Evolutionary conservation across 1,139 yeast species (phyloP).

Genomic region (Yamadazyma friedrichii): DNA sequence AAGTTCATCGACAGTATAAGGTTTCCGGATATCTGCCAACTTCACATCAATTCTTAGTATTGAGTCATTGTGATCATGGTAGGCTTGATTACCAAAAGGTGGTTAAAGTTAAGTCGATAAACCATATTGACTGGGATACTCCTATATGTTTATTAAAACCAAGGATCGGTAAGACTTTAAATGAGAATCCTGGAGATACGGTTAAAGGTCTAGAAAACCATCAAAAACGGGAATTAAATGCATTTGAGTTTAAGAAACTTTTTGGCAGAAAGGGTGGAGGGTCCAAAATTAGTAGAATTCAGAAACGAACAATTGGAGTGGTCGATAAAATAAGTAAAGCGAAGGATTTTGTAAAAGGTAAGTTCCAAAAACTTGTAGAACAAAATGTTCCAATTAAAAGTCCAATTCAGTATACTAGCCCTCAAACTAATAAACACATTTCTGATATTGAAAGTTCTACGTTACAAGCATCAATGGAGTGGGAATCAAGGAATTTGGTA

Average conservation of each 20-base stretch:
- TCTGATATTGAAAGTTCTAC: conserved; percentile 21
- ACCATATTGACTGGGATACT: conserved; percentile 51
- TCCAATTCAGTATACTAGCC: conserved; percentile 28
- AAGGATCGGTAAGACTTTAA: conserved; percentile 15
- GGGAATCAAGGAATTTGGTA: conserved; percentile 34
- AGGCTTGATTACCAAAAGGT: conserved; percentile 46
- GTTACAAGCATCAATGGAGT: conserved; percentile 24
- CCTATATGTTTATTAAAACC: conserved; percentile 51
- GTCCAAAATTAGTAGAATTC: not conserved
- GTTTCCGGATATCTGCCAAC: conserved; percentile 39
- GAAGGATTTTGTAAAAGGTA: conserved; percentile 14
- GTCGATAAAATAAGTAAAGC: not conserved
- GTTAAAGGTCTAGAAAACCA: conserved; percentile 11
- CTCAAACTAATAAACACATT: conserved; percentile 17
- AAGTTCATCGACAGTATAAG: conserved; percentile 51
- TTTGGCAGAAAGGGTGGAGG: conserved; percentile 7
- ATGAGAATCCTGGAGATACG: conserved; percentile 10
- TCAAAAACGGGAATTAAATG: not conserved
- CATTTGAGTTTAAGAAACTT: not conserved
- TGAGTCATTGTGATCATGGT: conserved; percentile 59
- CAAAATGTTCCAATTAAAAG: conserved; percentile 18
- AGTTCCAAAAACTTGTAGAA: conserved; percentile 24
- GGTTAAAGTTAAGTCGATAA: conserved; percentile 29
- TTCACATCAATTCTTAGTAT: conserved; percentile 44
- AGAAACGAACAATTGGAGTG: not conserved